phyloP scores from a whole-genome alignment of 2,329 filamentous ascomycete genomes.

The Tolypocladium ophioglossoides region DNA sequence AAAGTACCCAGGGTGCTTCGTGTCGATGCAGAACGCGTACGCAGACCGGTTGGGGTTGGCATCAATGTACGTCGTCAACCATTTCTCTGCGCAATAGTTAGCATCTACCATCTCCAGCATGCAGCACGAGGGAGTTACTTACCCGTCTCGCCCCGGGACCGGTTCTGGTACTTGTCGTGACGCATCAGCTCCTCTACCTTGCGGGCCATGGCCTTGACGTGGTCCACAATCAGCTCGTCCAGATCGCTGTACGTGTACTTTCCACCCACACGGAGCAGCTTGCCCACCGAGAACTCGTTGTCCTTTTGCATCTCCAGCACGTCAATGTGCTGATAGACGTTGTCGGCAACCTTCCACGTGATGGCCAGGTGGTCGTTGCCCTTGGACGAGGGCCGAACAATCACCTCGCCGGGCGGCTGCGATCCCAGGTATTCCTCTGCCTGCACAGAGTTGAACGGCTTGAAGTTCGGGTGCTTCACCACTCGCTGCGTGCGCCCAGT shows the following conservation, averaged over 20 bases:
- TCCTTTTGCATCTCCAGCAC: constrained; percentile 95
- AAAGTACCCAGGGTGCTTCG: constrained; percentile 89
- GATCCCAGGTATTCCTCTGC: constrained; percentile 89
- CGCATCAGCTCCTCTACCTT: constrained; percentile 96
- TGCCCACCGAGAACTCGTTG: constrained; percentile 89
- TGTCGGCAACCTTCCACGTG: constrained; percentile 96
- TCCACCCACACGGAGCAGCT: constrained; percentile 71
- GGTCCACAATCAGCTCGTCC: constrained; percentile 92
- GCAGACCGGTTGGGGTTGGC: constrained; percentile 90
- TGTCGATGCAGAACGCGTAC: constrained; percentile 92
- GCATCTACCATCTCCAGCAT: constrained; percentile 2
- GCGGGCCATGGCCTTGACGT: constrained; percentile 94
- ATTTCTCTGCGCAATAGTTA: constrained; percentile 57
- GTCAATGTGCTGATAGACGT: constrained; percentile 95
- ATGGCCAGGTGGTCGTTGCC: constrained; percentile 91
- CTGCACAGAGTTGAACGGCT: constrained; percentile 81
- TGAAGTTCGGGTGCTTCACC: constrained; percentile 96
- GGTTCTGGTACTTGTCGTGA: constrained; percentile 86
- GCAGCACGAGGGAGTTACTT: constrained; percentile 29
- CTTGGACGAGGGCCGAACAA: constrained; percentile 91
- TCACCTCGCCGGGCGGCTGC: constrained; percentile 76
- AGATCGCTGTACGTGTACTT: constrained; percentile 92
- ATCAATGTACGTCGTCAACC: constrained; percentile 91
- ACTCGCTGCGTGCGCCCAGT: constrained; percentile 84
- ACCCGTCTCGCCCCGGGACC: constrained; percentile 75